Evolutionary conservation across 148 eudicot species (phyloP).

Genomic region (Spergularia bocconei): DNA sequence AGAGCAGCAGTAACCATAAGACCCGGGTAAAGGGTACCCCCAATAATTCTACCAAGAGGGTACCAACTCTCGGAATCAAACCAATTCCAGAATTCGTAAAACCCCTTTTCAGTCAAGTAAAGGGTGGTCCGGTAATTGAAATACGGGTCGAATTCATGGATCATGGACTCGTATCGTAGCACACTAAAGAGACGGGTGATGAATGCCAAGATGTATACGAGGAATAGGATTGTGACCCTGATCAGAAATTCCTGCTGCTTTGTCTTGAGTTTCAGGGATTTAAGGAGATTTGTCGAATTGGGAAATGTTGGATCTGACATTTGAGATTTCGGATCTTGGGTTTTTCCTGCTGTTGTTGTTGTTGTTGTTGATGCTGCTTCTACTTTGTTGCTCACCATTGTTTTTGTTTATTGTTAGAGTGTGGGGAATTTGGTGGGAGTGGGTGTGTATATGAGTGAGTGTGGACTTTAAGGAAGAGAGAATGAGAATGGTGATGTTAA

Average conservation of each 20-base stretch:
- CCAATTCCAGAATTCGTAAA: conserved; percentile 98
- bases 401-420: no score
- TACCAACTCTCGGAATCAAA: conserved; percentile 96
- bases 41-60: conserved; percentile 83
- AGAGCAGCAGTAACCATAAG: conserved; percentile 93
- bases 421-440: no score
- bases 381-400: background rate
- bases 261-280: conserved; percentile 66
- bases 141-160: conserved; percentile 97
- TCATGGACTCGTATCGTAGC: conserved; percentile 90
- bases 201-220: conserved; percentile 81
- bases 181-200: conserved; percentile 80
- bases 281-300: conserved; percentile 25
- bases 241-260: conserved; percentile 87
- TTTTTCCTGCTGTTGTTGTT: conserved; percentile 28
- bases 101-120: conserved; percentile 73
- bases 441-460: no score
- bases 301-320: conserved; percentile 34
- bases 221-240: conserved; percentile 59
- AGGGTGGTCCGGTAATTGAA: conserved; percentile 89
- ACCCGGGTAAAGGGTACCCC: conserved; percentile 95
- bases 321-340: conserved; percentile 29
- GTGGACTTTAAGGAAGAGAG: no score
- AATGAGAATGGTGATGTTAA: no score
- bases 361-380: conserved; percentile 18